Conservation (phyloP, 306 rosid species). For the Comarum palustre region DNA sequence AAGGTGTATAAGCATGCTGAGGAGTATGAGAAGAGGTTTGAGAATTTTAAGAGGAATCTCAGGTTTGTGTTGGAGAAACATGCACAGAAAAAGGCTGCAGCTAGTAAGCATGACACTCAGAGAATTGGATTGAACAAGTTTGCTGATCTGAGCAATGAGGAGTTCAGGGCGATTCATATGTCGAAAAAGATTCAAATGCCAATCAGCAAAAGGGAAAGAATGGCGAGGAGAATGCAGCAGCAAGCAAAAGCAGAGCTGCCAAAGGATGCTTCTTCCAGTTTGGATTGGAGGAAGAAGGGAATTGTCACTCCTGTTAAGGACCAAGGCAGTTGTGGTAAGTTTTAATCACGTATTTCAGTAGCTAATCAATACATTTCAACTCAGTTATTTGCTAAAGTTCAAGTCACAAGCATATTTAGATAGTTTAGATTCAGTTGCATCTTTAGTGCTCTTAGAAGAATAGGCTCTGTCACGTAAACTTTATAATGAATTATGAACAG, state of each 20-base stretch:
- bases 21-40: slow-evolving; percentile 52
- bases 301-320: slow-evolving; percentile 59
- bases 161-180: slow-evolving; percentile 45
- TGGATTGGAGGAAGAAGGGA: slow-evolving; percentile 81
- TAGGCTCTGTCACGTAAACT: neutral
- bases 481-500: neutral
- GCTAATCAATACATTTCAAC: neutral
- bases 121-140: slow-evolving; percentile 63
- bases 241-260: slow-evolving; percentile 23
- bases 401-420: neutral
- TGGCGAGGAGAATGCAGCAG: slow-evolving; percentile 23
- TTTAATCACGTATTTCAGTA: slow-evolving; percentile 6
- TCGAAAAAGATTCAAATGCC: slow-evolving; percentile 55
- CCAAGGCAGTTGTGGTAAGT: slow-evolving; percentile 63
- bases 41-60: slow-evolving; percentile 64
- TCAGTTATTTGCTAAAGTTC: neutral
- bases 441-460: neutral
- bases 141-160: slow-evolving; percentile 77
- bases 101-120: slow-evolving; percentile 19
- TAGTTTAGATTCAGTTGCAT: neutral
- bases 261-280: slow-evolving; percentile 52
- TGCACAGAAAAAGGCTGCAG: slow-evolving; percentile 28
- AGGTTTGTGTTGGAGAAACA: slow-evolving; percentile 53
- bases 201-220: slow-evolving; percentile 19
- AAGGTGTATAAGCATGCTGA: slow-evolving; percentile 47